Evolutionary conservation across 306 rosid species (phyloP).

Genomic region (Lathyrus tuberosus): DNA sequence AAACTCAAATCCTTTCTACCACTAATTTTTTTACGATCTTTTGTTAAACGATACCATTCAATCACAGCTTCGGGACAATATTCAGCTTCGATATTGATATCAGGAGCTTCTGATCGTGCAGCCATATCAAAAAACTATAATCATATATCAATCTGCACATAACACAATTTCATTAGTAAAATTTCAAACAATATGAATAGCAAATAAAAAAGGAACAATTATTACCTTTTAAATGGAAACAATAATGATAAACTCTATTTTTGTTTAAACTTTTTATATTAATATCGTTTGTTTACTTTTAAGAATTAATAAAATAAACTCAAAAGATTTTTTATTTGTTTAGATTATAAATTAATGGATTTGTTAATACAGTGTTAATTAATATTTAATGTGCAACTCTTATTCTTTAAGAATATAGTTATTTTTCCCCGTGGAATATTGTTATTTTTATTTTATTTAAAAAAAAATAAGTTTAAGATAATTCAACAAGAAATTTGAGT

Average conservation of each 20-base stretch:
- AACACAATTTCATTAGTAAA: not conserved
- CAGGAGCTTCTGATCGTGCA: not conserved
- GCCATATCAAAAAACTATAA: not conserved
- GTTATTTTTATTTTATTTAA: no score
- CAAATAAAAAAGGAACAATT: no score
- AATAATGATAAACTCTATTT: no score
- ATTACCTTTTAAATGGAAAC: no score
- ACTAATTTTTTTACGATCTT: not conserved
- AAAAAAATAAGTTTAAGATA: no score
- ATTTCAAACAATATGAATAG: no score
- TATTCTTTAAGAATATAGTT: not conserved
- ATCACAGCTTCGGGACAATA: slow-evolving; percentile 52
- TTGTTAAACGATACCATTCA: slow-evolving; percentile 41
- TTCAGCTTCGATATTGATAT: not conserved
- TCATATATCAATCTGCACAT: not conserved
- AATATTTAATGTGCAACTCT: not conserved
- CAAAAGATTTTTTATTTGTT: not conserved
- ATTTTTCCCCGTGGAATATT: no score
- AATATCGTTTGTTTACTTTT: no score
- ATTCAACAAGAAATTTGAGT: no score
- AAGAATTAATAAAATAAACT: no score
- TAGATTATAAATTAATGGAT: not conserved
- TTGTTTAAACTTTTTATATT: no score
- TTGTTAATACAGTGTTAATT: not conserved
- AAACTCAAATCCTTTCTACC: not conserved